Evolutionary conservation across 768 basidiomycete genomes (phyloP).

Genomic region (Leucocoprinus sp.): DNA sequence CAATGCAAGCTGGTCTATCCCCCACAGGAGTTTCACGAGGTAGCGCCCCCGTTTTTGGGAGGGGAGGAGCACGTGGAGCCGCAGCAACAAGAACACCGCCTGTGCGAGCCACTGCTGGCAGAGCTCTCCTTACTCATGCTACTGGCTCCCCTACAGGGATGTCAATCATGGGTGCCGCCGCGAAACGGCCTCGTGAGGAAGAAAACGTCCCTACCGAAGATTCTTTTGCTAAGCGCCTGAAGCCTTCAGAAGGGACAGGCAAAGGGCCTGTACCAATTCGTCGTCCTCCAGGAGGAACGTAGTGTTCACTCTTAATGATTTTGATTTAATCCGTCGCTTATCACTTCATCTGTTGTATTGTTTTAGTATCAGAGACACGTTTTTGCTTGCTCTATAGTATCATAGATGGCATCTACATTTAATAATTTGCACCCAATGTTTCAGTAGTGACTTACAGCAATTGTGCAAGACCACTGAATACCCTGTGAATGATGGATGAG

Average conservation of each 20-base stretch:
- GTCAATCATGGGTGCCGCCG: conserved; percentile 57
- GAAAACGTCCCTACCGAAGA: conserved; percentile 35
- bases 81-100: conserved; percentile 7
- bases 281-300: conserved; percentile 15
- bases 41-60: conserved; percentile 4
- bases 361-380: conserved; percentile 3
- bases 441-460: too few species aligned
- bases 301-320: conserved; percentile 5
- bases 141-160: conserved; percentile 28
- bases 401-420: conserved; percentile 4
- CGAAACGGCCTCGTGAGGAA: conserved; percentile 59
- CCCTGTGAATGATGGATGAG: too few species aligned
- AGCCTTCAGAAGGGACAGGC: conserved; percentile 36
- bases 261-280: conserved; percentile 16
- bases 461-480: too few species aligned
- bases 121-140: conserved; percentile 15
- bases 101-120: conserved; percentile 9
- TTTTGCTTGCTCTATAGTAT: background rate
- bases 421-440: conserved; percentile 1
- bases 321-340: conserved; percentile 6
- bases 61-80: conserved; percentile 12
- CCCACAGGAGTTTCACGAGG: conserved; percentile 10
- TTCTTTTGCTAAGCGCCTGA: conserved; percentile 59
- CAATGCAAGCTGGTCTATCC: background rate
- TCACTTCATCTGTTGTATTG: conserved; percentile 9